These are phyloP conservation scores for Populus alba DNA, from an alignment of 345 rosid genomes.

Conservation along the genomic window DNA sequence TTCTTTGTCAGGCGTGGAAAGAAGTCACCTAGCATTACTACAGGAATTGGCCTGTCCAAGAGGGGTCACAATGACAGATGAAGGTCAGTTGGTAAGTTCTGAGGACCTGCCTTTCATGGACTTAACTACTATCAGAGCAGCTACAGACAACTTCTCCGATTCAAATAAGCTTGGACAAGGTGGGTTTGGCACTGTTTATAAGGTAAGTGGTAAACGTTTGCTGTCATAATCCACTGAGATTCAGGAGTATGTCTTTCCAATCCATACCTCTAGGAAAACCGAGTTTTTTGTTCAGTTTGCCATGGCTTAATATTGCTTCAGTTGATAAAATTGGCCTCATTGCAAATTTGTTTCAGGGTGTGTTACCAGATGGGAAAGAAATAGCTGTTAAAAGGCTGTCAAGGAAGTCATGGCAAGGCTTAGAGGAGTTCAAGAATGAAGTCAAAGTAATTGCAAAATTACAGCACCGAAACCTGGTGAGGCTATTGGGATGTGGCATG, in stretches of 20 bases:
- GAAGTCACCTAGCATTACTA: constrained; percentile 17
- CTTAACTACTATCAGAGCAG: not conserved
- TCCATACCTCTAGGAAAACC: not conserved
- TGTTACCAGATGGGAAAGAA: constrained; percentile 14
- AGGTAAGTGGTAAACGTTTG: not conserved
- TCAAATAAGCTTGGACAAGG: constrained; percentile 19
- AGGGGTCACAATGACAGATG: constrained; percentile 18
- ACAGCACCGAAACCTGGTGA: constrained; percentile 23
- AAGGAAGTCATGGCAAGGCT: constrained; percentile 16
- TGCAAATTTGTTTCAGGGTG: constrained; percentile 5
- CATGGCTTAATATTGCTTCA: not conserved
- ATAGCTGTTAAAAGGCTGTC: constrained; percentile 18
- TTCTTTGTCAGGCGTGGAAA: constrained; percentile 21
- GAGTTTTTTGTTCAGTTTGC: not conserved
- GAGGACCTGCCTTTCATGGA: constrained; percentile 21
- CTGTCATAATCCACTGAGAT: not conserved
- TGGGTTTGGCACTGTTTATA: constrained; percentile 16
- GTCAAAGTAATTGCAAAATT: constrained; percentile 13
- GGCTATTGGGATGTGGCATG: constrained; percentile 13
- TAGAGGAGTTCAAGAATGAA: constrained; percentile 22
- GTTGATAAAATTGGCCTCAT: not conserved
- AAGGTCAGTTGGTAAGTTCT: constrained; percentile 21
- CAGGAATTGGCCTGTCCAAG: constrained; percentile 24
- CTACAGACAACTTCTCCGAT: constrained; percentile 15
- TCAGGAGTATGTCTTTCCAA: not conserved